A percentile compares a stretch with the other conserved stretches of the same genome.
Conservation (phyloP, 2,329 filamentous ascomycete genomes). For the Tolypocladium nubicola region DNA sequence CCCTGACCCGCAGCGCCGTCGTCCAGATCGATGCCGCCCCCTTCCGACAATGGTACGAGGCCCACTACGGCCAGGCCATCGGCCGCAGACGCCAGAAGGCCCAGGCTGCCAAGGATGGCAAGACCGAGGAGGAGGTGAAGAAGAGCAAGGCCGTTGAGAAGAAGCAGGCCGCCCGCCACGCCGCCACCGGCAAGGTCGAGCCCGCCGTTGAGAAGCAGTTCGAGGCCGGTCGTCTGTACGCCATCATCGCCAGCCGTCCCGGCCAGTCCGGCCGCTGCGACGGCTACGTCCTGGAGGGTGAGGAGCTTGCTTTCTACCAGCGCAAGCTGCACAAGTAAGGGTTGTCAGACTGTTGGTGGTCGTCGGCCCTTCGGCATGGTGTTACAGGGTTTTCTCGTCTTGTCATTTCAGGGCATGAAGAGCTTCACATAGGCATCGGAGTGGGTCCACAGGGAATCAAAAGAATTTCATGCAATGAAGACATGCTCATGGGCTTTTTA, state of each 20-base stretch:
- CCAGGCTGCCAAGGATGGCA: slow-evolving; percentile 46
- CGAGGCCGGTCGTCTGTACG: slow-evolving; percentile 96
- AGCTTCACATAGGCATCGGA: slow-evolving; percentile 26
- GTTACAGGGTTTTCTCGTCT: slow-evolving; percentile 26
- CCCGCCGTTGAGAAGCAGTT: slow-evolving; percentile 91
- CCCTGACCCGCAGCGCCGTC: slow-evolving; percentile 96
- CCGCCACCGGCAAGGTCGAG: slow-evolving; percentile 87
- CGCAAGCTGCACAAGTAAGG: slow-evolving; percentile 96
- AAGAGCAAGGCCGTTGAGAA: slow-evolving; percentile 93
- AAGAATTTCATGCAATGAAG: slow-evolving; percentile 22
- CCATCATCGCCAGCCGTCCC: slow-evolving; percentile 83
- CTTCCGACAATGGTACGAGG: slow-evolving; percentile 99
- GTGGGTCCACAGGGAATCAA: slow-evolving; percentile 27
- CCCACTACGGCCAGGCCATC: slow-evolving; percentile 88
- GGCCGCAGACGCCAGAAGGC: slow-evolving; percentile 90
- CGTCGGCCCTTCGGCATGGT: slow-evolving; percentile 21
- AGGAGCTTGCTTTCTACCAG: slow-evolving; percentile 99
- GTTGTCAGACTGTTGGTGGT: slow-evolving; percentile 6
- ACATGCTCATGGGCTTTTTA: background rate
- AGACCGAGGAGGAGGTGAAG: slow-evolving; percentile 63
- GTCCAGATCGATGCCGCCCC: slow-evolving; percentile 98
- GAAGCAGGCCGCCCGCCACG: slow-evolving; percentile 87
- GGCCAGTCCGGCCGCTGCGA: slow-evolving; percentile 95
- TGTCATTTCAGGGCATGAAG: slow-evolving; percentile 23
- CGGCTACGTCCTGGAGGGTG: slow-evolving; percentile 97